phyloP scores from a whole-genome alignment of 805 yeast genomes.

The Diddensiella transvaalensis region DNA sequence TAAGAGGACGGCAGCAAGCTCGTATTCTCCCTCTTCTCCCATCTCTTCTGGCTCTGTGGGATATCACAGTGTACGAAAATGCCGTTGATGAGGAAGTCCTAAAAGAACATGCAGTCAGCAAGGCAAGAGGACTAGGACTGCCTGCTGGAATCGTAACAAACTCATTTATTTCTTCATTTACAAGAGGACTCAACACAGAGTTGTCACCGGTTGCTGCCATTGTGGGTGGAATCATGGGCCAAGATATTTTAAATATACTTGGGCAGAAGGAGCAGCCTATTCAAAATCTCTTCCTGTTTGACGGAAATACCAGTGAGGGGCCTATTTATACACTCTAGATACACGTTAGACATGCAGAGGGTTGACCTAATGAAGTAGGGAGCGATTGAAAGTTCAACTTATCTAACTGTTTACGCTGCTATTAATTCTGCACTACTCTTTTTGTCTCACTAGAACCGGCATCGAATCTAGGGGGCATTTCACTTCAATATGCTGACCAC shows the following conservation, averaged over 20 bases:
- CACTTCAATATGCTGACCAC: slow-evolving; percentile 16
- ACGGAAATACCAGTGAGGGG: slow-evolving; percentile 67
- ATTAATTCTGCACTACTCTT: too few species aligned
- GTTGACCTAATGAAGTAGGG: background rate
- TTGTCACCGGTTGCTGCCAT: slow-evolving; percentile 82
- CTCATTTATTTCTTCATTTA: slow-evolving; percentile 33
- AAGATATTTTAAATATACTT: slow-evolving; percentile 80
- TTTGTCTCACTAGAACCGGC: slow-evolving; percentile 20
- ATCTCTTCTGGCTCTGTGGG: slow-evolving; percentile 54
- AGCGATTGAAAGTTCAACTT: background rate
- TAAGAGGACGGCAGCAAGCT: slow-evolving; percentile 36
- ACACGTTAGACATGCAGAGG: background rate
- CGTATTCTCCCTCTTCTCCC: slow-evolving; percentile 57
- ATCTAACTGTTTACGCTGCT: too few species aligned
- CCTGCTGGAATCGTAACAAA: slow-evolving; percentile 46
- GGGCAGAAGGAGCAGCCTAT: slow-evolving; percentile 76
- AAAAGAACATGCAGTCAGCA: slow-evolving; percentile 20
- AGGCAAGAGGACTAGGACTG: slow-evolving; percentile 35
- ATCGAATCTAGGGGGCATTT: slow-evolving; percentile 10
- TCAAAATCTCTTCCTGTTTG: slow-evolving; percentile 74
- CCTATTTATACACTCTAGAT: slow-evolving; percentile 61
- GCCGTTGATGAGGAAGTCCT: slow-evolving; percentile 15
- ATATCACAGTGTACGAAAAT: slow-evolving; percentile 26
- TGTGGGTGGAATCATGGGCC: slow-evolving; percentile 85
- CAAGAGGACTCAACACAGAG: slow-evolving; percentile 46